Evolutionary conservation across 2,329 filamentous ascomycete species (phyloP), one percentile per base, ranked within the genome.

Genomic region (Ceratocystis smalleyi): DNA sequence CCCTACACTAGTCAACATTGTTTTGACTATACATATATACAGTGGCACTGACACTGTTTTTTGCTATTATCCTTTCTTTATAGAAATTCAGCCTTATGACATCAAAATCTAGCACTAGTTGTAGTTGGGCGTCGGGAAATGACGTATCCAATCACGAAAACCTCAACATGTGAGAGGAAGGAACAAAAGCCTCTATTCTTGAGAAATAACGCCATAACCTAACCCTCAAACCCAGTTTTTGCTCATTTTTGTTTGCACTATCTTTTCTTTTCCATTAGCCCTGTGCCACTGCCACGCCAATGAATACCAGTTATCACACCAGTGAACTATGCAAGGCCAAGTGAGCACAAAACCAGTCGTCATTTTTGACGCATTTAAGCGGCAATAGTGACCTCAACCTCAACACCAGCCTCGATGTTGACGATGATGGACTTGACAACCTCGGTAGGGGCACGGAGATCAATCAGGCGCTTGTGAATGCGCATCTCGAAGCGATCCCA

Each of bases 401-500:
- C 89, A 75, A 94, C 89, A 81, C 89, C 89, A 70, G 89, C 89
- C 82, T 94, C 89, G 77, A 94, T 94, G 82, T 94, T 95, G 83
- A 94, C 88, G 77, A 94, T 94, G 82, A 94, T 91, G 80, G 90
- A 87, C 87, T 95, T 95, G 81, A 95, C 89, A 71, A 92, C 87
- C 85, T 99, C 94, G 74, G 94, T 99, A 69, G 94, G 94, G 73
- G 94, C 94, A 81, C 95, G 91, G 71, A 99, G 83, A 85, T 96
- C 91, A 76, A 96, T 96, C 75, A 96, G 83, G 73, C 91, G 88
- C 88, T 96, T 96, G 86, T 96, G 91, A 77, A 96, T 95, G 81
- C 92, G 88, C 91, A 99, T 95, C 87, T 99, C 92, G 79, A 83
- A 99, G 78, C 83, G 86, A 78, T 97, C 94, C 94, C 94, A 99